Evolutionary conservation across 768 basidiomycete species (phyloP).

Genomic region (Pulveroboletus ravenelii): DNA sequence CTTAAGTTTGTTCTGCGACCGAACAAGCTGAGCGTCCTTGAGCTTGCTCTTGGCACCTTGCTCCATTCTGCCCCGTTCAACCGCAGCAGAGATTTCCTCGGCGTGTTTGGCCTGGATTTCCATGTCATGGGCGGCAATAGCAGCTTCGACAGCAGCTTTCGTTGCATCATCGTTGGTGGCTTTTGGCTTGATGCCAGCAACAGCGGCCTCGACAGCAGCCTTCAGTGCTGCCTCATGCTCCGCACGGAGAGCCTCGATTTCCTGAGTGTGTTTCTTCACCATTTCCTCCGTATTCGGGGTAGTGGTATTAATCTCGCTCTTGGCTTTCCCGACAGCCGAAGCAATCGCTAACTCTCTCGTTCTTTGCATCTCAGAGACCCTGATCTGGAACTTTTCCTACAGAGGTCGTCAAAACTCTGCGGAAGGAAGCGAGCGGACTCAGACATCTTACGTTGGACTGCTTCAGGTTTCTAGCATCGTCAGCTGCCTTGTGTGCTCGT

Average conservation of each 20-base stretch:
- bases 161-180: slow-evolving; percentile 30
- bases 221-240: slow-evolving; percentile 53
- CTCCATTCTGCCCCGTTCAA: slow-evolving; percentile 68
- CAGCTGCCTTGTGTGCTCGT: slow-evolving; percentile 39
- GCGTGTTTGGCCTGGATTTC: slow-evolving; percentile 43
- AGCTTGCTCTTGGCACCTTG: slow-evolving; percentile 55
- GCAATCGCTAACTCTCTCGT: slow-evolving; percentile 49
- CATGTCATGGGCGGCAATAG: slow-evolving; percentile 46
- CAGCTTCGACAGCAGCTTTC: slow-evolving; percentile 46
- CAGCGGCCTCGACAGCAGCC: slow-evolving; percentile 47
- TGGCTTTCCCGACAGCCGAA: slow-evolving; percentile 54
- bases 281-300: slow-evolving; percentile 35
- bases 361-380: slow-evolving; percentile 50
- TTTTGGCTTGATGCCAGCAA: slow-evolving; percentile 36
- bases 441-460: slow-evolving; percentile 26
- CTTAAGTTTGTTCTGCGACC: slow-evolving; percentile 57
- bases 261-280: slow-evolving; percentile 52
- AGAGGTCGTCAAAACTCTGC: slow-evolving; percentile 2
- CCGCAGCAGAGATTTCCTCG: slow-evolving; percentile 57
- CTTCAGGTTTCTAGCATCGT: slow-evolving; percentile 40
- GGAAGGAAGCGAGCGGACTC: background rate
- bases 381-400: slow-evolving; percentile 60
- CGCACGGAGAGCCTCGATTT: slow-evolving; percentile 51
- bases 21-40: slow-evolving; percentile 67
- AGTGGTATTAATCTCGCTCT: slow-evolving; percentile 38